Percentiles rank a stretch among this genome's conserved stretches.
Evolutionary conservation across 345 rosid species (phyloP).

Genomic region (Bruguiera gymnorhiza): DNA sequence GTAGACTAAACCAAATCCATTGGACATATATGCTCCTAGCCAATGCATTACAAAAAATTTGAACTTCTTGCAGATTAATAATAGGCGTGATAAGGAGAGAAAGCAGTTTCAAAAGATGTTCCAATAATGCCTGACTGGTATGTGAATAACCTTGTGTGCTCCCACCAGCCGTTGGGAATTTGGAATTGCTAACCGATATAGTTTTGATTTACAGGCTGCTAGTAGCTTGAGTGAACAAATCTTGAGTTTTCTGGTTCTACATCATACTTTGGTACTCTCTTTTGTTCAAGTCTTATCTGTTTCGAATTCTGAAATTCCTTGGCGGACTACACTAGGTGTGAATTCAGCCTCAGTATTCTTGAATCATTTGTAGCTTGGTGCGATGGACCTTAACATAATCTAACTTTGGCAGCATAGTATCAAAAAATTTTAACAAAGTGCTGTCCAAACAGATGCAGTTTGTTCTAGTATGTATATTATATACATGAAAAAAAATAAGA

Average conservation of each 20-base stretch:
- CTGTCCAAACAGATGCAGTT: too few relatives aligned
- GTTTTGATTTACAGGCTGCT: slow-evolving; percentile 2
- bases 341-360: neutral
- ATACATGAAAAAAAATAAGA: too few relatives aligned
- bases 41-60: slow-evolving; percentile 4
- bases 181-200: neutral
- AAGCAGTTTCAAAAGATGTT: slow-evolving; percentile 78
- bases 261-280: slow-evolving; percentile 5
- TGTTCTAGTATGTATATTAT: too few relatives aligned
- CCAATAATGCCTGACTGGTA: slow-evolving; percentile 28
- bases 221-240: slow-evolving; percentile 3
- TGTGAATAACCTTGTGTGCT: neutral
- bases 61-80: slow-evolving; percentile 50
- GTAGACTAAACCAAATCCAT: slow-evolving; percentile 16
- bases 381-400: neutral
- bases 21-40: neutral
- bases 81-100: slow-evolving; percentile 64
- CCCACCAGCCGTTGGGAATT: neutral
- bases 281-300: slow-evolving; percentile 11
- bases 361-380: too few relatives aligned
- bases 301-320: slow-evolving; percentile 14
- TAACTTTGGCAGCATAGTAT: neutral
- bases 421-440: too few relatives aligned
- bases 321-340: slow-evolving; percentile 24
- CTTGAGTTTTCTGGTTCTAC: neutral